Evolutionary conservation across 2,329 filamentous ascomycete genomes (phyloP).

Genomic region (Bipolaris sorokiniana): DNA sequence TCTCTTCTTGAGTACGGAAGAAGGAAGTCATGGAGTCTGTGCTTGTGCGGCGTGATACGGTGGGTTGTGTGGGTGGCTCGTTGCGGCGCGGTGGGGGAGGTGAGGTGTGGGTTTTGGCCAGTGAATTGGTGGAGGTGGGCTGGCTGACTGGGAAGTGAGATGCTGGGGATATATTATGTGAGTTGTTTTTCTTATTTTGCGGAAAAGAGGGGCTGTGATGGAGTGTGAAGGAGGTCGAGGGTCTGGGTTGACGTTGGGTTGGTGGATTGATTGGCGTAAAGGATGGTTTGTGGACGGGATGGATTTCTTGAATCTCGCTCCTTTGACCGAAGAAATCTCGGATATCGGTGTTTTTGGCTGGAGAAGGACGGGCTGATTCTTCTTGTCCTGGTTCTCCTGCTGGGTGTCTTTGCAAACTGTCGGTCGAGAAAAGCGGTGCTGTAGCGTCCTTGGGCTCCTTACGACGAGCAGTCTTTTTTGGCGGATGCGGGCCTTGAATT

Average conservation of each 20-base stretch:
- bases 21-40: neutral
- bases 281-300: neutral
- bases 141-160: neutral
- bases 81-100: neutral
- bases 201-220: neutral
- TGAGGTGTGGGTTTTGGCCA: neutral
- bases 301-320: neutral
- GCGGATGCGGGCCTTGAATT: too few relatives aligned
- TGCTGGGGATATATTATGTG: neutral
- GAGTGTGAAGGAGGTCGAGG: neutral
- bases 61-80: neutral
- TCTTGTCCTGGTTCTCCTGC: slow-evolving; percentile 3
- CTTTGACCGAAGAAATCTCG: slow-evolving; percentile 29
- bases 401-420: neutral
- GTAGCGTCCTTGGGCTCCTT: slow-evolving; percentile 6
- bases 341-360: slow-evolving; percentile 33
- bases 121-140: neutral
- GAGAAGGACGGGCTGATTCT: neutral
- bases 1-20: neutral
- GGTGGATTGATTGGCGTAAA: slow-evolving; percentile 18
- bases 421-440: neutral
- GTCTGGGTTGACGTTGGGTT: neutral
- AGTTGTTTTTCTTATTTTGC: neutral
- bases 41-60: neutral
- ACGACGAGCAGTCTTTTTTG: slow-evolving; percentile 8